Evolutionary conservation across 2,329 filamentous ascomycete genomes (phyloP), one percentile per base, ranked within the genome.

Genomic region (Ustulina deusta): DNA sequence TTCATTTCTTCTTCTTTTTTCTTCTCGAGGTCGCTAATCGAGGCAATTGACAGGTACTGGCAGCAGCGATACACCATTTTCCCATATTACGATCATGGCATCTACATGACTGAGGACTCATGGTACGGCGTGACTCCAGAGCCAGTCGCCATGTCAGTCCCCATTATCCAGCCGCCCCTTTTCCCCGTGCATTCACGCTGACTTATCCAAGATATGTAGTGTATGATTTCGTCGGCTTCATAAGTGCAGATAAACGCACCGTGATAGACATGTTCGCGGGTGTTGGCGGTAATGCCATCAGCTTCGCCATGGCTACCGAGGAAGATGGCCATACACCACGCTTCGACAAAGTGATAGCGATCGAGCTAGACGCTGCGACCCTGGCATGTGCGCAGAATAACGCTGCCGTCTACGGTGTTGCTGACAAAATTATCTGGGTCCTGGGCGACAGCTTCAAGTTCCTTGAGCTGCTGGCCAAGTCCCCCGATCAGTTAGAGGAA

Each of bases 41-140:
- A 17, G 5, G 20, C n/a, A 15, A 2, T n/a, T 25, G n/a, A 56
- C 54, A 97, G 94, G 78, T 99, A 99, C 81, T 99, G 93, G 88
- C 86, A 91, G 17, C 94, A 98, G 76, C 89, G 96, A 67, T 90
- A 96, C 79, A 91, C 90, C 60, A 92, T 99, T 72, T 99, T 97
- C 81, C 90, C 91, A 17, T 87, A 86, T 74, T 99, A 97, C 78
- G 91, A 97, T 78, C 87, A 94, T 66, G 95, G 94, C 63, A 87
- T 99, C 72, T 91, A 90, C 84, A 89, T 99, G 85, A 99, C 97
- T 0, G 90, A 97, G 78, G 91, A 95, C 81, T 92, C 94, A 61
- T 99, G 96, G 96, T 99, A 96, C 78, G 96, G 94, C 63, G 94
- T 98, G 7, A 99, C 97, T 0, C 94, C 96, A 15, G 95, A 99